Conservation (phyloP, 768 basidiomycete genomes). For the Royoungia palumana region DNA sequence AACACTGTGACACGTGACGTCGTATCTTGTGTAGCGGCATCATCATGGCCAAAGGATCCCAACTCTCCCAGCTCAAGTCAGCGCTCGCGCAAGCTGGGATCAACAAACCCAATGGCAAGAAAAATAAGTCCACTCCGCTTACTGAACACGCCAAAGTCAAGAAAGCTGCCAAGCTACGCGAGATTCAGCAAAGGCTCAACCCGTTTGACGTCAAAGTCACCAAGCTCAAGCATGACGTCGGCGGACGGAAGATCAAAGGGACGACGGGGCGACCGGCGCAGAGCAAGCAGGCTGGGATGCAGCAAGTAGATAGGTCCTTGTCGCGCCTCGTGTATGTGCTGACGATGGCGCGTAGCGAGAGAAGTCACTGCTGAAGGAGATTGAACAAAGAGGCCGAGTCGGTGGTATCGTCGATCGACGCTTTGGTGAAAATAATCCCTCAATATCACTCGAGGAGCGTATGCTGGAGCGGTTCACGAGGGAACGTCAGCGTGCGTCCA, state of each 20-base stretch:
- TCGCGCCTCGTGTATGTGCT: constrained; percentile 1
- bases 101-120: constrained; percentile 59
- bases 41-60: constrained; percentile 80
- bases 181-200: constrained; percentile 84
- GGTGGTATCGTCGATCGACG: constrained; percentile 92
- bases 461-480: constrained; percentile 95
- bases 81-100: constrained; percentile 80
- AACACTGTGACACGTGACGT: not conserved
- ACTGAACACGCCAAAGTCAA: constrained; percentile 82
- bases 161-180: constrained; percentile 71
- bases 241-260: constrained; percentile 83
- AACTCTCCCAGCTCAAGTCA: constrained; percentile 86
- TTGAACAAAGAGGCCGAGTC: constrained; percentile 71
- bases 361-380: constrained; percentile 86
- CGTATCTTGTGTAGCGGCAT: not conserved
- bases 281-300: constrained; percentile 87
- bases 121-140: constrained; percentile 55
- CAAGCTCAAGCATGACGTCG: constrained; percentile 89
- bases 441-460: constrained; percentile 91
- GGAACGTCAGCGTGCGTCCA: constrained; percentile 78
- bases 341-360: constrained; percentile 54
- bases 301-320: constrained; percentile 56
- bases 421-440: constrained; percentile 93
- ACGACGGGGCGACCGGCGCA: constrained; percentile 78
- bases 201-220: constrained; percentile 94